Percentiles rank a stretch among this genome's conserved stretches.
phyloP scores from a whole-genome alignment of 805 yeast species.

The Nakazawaea laoshanensis region DNA sequence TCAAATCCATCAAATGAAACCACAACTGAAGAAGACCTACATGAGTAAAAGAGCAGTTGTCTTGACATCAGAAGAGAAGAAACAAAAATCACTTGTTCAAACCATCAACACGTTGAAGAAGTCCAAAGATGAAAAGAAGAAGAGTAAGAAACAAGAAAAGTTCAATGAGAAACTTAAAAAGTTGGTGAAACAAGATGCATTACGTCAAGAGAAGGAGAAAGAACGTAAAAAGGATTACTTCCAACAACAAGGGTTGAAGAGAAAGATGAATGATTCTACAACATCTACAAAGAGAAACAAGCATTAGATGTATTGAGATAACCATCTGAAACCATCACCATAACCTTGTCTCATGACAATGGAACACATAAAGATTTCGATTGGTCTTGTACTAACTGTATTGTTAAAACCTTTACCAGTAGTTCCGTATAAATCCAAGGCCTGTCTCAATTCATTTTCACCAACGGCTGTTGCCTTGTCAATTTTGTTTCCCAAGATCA shows the following conservation, averaged over 20 bases:
- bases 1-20: constrained; percentile 82
- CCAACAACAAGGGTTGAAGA: constrained; percentile 59
- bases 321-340: constrained; percentile 98
- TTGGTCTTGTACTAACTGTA: constrained; percentile 72
- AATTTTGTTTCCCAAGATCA: constrained; percentile 92
- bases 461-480: constrained; percentile 91
- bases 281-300: not conserved
- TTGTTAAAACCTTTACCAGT: constrained; percentile 83
- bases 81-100: constrained; percentile 82
- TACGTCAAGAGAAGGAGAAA: constrained; percentile 63
- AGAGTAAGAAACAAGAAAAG: constrained; percentile 64
- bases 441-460: constrained; percentile 88
- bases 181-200: constrained; percentile 65
- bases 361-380: constrained; percentile 95
- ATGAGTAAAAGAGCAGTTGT: constrained; percentile 89
- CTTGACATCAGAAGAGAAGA: constrained; percentile 85
- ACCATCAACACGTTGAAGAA: constrained; percentile 78
- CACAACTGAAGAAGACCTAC: constrained; percentile 77
- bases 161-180: constrained; percentile 69
- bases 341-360: constrained; percentile 98
- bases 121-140: constrained; percentile 75
- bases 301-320: constrained; percentile 83
- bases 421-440: constrained; percentile 78
- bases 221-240: constrained; percentile 86
- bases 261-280: constrained; percentile 28